These are phyloP conservation scores for Blastomyces gilchristii DNA, from an alignment of 2,329 filamentous ascomycete species.

Conservation along the genomic window DNA sequence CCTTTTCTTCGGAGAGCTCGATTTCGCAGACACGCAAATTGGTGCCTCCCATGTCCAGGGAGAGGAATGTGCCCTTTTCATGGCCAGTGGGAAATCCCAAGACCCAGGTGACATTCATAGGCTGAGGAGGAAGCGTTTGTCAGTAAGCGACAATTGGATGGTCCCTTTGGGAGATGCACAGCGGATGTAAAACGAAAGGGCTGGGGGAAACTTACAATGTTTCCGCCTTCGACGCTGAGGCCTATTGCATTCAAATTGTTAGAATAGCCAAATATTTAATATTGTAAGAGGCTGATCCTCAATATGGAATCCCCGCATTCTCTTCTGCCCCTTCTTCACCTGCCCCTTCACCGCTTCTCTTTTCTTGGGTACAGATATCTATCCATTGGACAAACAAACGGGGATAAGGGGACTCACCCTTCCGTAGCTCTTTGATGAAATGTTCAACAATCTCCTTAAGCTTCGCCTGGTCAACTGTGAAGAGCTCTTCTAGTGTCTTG, in stretches of 20 bases:
- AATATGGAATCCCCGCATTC: neutral
- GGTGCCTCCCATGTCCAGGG: slow-evolving; percentile 91
- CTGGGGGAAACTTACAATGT: slow-evolving; percentile 58
- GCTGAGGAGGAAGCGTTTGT: slow-evolving; percentile 42
- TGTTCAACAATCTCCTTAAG: slow-evolving; percentile 85
- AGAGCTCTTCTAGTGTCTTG: slow-evolving; percentile 69
- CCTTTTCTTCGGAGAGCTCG: slow-evolving; percentile 73
- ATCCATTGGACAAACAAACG: neutral
- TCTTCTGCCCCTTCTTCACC: neutral
- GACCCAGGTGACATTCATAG: slow-evolving; percentile 97
- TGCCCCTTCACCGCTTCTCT: neutral
- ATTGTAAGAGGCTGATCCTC: neutral
- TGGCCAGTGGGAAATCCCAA: slow-evolving; percentile 79
- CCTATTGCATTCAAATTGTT: slow-evolving; percentile 39
- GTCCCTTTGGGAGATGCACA: neutral
- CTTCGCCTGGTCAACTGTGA: slow-evolving; percentile 66
- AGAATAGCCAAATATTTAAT: neutral
- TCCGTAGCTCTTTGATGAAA: slow-evolving; percentile 78
- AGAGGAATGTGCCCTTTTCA: slow-evolving; percentile 78
- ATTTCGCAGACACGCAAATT: slow-evolving; percentile 90
- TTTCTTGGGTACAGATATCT: slow-evolving; percentile 6
- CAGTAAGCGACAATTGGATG: slow-evolving; percentile 3
- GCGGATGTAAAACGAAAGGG: neutral
- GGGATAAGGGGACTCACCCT: slow-evolving; percentile 48
- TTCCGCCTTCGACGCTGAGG: slow-evolving; percentile 75